These are phyloP conservation scores for Escovopsis sp. DNA, from an alignment of 2,329 filamentous ascomycete species.

Conservation along the genomic window DNA sequence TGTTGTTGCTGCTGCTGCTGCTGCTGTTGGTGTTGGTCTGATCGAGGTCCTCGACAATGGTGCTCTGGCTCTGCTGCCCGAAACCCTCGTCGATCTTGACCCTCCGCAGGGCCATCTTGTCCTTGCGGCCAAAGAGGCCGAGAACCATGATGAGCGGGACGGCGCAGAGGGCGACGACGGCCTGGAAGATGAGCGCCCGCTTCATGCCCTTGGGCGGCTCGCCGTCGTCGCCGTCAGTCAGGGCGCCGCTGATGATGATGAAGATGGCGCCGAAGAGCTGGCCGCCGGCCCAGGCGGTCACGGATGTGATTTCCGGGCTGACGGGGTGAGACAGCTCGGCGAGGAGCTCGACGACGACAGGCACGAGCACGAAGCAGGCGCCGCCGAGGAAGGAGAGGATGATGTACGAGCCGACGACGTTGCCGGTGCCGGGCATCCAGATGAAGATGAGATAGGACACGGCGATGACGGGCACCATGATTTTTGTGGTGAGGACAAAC, in stretches of 20 bases:
- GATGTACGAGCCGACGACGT: slow-evolving; percentile 56
- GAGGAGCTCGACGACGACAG: slow-evolving; percentile 73
- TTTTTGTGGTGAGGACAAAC: slow-evolving; percentile 59
- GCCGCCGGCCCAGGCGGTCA: slow-evolving; percentile 72
- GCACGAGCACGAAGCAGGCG: slow-evolving; percentile 64
- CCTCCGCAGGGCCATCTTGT: slow-evolving; percentile 36
- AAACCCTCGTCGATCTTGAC: slow-evolving; percentile 13
- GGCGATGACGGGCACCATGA: slow-evolving; percentile 60
- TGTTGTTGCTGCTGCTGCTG: no score
- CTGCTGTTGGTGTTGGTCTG: no score
- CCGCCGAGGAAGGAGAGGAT: slow-evolving; percentile 67
- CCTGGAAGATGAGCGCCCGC: slow-evolving; percentile 62
- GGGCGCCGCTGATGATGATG: slow-evolving; percentile 65
- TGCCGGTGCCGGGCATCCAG: slow-evolving; percentile 52
- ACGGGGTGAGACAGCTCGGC: slow-evolving; percentile 80
- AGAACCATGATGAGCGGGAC: slow-evolving; percentile 54
- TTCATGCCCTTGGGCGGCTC: slow-evolving; percentile 58
- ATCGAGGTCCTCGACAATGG: no score
- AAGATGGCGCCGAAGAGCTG: slow-evolving; percentile 78
- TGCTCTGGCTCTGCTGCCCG: slow-evolving; percentile 2
- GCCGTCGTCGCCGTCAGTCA: slow-evolving; percentile 40
- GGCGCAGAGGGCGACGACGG: slow-evolving; percentile 49
- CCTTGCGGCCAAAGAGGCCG: slow-evolving; percentile 50
- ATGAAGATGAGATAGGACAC: slow-evolving; percentile 62
- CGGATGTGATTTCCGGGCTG: slow-evolving; percentile 70